Base-by-base conservation (phyloP, 148 eudicot genomes). In the Vaccinium corymbosum region DNA sequence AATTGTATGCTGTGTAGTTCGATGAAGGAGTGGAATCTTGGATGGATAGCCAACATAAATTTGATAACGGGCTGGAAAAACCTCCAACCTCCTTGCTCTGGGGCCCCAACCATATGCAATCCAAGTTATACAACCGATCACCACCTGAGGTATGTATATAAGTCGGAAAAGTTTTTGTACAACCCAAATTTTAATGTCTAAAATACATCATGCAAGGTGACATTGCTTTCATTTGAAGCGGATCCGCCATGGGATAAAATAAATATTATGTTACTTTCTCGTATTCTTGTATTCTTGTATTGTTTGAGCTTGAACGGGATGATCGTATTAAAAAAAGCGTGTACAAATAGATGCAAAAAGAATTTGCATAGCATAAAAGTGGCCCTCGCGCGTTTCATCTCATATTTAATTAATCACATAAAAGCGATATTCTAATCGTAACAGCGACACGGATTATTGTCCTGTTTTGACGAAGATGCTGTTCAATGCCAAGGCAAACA, bases 81-180 rank as follows among this genome's bases (percentile, higher is more conserved):
- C 86, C 87, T 80, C 89, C 86, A 11, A 85, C 91, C 12, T 80
- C 86, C 17, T 0, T 76, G 6, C 20, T 85, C 27, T 73, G 83
- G 64, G 88, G 91, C 20, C 86, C 91, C 75, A 74, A 72, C 29
- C 46, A 70, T 76, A 13, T 89, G 82, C 80, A 81, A 5, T 52
- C 85, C 8, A 61, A 80, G 13, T 13, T 89, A 50, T 89, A 89
- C 78, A 75, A 87, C 46, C 82, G 78, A 48, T 85, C 86, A 20
- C 80, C 89, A 15, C 83, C 86, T 19, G 89, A 85, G 91, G 89
- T 83, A 53, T 68, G 68, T 46, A 9, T n/a, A 1, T 17, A 17
- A 5, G 9, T 57, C 6, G 46, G 46, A 57, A 7, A 9, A 8
- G 10, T 8, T 6, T 7, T 50, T 7, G 2, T 1, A 7, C 52